Base-by-base conservation (phyloP, 768 basidiomycete genomes). In the Butyriboletus loyo region DNA sequence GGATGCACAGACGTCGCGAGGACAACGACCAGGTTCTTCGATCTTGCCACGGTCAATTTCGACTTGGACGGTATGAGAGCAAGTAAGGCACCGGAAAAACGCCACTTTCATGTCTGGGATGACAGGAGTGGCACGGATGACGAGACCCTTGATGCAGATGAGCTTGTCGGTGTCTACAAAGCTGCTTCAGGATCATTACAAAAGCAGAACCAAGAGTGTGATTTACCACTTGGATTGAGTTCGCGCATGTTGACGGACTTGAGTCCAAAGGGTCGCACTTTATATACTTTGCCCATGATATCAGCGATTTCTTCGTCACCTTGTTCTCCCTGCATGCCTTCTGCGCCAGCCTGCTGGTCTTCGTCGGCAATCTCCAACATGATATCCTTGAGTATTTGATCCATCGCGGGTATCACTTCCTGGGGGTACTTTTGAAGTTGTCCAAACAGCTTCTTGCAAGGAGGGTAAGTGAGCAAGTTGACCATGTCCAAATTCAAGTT, bases 71-170 rank as follows among this genome's bases (percentile, higher is more conserved):
- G 97, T 98, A 70, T 98, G 97, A 36, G 88, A 88, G 69, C 97
- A 99, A 34, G 87, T 89, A 25, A 92, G 77, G 72, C 97, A 99
- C 49, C 95, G 89, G 82, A 99, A 99, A 77, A 99, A 98, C 21
- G 96, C 97, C 58, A 85, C 84, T 73, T 96, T 95, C 97, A 99
- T 98, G 72, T 99, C 97, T 4, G 97, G 97, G 53, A 98, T 98
- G 63, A 99, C 89, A 11, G 96, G 92, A 0, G 97, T 98, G 0
- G 95, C 91, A 22, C 97, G 89, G 55, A 99, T 98, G 62, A 98
- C 93, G 7, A 99, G 84, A 52, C 97, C 97, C 68, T 96, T 97
- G 74, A 99, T 88, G 51, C 84, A 87, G 19, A 97, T 89, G 19
- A 99, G 85, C 71, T 98, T 97, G 79, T 99, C 97, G 61, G 97